Percentiles rank a stretch among this genome's conserved stretches.
These are phyloP conservation scores for Viola pubescens DNA, from an alignment of 441 rosid species.

Conservation along the genomic window DNA sequence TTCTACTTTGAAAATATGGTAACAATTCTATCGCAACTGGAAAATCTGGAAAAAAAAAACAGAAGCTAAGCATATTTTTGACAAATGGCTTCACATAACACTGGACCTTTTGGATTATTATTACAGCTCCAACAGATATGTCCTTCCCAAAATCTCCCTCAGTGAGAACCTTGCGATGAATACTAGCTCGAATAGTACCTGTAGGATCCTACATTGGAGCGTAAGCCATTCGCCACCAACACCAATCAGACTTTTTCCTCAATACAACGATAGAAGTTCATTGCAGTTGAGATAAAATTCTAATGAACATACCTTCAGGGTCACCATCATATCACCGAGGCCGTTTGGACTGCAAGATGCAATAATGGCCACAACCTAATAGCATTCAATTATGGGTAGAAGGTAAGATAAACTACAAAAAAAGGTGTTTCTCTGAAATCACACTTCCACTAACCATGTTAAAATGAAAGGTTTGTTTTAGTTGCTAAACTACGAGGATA, in stretches of 20 bases:
- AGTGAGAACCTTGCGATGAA: slow-evolving; percentile 50
- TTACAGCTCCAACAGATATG: slow-evolving; percentile 60
- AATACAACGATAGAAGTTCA: neutral
- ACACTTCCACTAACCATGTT: neutral
- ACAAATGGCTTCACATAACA: neutral
- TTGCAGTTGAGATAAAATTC: slow-evolving; percentile 1
- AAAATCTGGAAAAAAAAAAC: neutral
- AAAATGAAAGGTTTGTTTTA: no score
- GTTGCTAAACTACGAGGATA: no score
- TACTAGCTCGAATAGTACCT: slow-evolving; percentile 60
- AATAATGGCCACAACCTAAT: slow-evolving; percentile 62
- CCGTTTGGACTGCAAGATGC: slow-evolving; percentile 68
- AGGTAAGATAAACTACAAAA: neutral
- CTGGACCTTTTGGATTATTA: slow-evolving; percentile 61
- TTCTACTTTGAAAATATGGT: neutral
- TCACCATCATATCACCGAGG: slow-evolving; percentile 73
- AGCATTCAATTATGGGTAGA: slow-evolving; percentile 4
- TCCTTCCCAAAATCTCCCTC: slow-evolving; percentile 51
- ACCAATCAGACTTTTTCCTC: neutral
- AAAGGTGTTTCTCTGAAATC: no score
- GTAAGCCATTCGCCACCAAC: neutral
- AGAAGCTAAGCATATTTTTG: slow-evolving; percentile 7
- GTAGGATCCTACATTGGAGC: slow-evolving; percentile 62
- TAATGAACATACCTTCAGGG: slow-evolving; percentile 56
- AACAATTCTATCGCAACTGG: neutral